Evolutionary conservation across 768 basidiomycete species (phyloP), one percentile per base, ranked within the genome.

Genomic region (Gautieria morchelliformis): DNA sequence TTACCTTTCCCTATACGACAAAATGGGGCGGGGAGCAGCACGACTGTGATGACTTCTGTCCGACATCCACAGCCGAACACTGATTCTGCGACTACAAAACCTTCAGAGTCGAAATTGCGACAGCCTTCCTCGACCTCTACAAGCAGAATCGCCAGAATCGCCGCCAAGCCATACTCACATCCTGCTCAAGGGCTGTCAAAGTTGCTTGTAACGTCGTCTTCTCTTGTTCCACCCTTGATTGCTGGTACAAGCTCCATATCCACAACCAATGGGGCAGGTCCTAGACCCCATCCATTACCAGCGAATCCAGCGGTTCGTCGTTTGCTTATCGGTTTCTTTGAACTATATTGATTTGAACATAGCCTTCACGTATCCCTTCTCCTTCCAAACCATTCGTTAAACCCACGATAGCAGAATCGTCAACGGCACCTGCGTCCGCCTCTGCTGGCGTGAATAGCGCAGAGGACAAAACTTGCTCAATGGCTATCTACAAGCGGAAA

Each of bases 301-400:
- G 17, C 20, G 12, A 35, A 37, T 17, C n/a, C 27, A 19, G 33
- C 32, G 19, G 56, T 57, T 22, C 19, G 56, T 57, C 35, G 10
- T 10, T 14, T 37, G 35, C 35, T 10, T 37, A 9, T 37, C 10
- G 10, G 35, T 37, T 37, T 14, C 14, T 35, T 35, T 35, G 35
- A 37, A 37, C 14, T 9, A 37, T 37, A 37, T 14, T 37, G 14
- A 37, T 37, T 44, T 44, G 7, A 17, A 41, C 5, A 9, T 17
- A 57, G 56, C 56, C 56, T n/a, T 57, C 56, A 9, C 56, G 45
- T 35, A 57, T 57, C 32, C 56, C 56, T 33, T 57, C 56, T 8
- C 56, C 56, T 15, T 14, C 30, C 22, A 57, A 57, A 37, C 56
- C 27, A 27, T n/a, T 15, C 8, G 19, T 40, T 45, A 10, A 55